Evolutionary conservation across 768 basidiomycete genomes (phyloP).

Genomic region (Hypsizygus marmoreus): DNA sequence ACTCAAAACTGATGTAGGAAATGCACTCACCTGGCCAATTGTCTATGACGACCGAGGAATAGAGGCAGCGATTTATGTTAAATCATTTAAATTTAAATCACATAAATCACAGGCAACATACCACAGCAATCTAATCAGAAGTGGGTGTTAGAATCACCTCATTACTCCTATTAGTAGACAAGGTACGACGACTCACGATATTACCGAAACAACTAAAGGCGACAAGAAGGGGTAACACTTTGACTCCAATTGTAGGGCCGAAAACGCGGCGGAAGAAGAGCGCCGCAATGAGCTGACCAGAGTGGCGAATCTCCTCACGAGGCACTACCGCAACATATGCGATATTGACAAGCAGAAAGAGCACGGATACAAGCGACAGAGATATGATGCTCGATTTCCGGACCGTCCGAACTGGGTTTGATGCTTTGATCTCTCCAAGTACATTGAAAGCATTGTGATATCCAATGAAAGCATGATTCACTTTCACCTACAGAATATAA

Average conservation of each 20-base stretch:
- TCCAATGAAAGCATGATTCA: constrained; percentile 33
- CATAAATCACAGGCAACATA: too few relatives aligned
- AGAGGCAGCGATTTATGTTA: background rate
- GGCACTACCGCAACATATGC: constrained; percentile 39
- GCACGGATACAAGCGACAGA: constrained; percentile 37
- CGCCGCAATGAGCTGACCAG: constrained; percentile 36
- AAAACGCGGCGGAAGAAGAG: constrained; percentile 35
- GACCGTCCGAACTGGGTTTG: constrained; percentile 45
- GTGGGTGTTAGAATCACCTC: background rate
- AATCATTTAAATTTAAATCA: too few relatives aligned
- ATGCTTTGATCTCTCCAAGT: constrained; percentile 40
- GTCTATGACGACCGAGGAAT: constrained; percentile 15
- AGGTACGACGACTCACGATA: constrained; percentile 26
- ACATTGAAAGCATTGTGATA: constrained; percentile 46
- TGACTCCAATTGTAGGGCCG: constrained; percentile 26
- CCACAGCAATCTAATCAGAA: background rate
- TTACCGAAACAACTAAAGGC: constrained; percentile 39
- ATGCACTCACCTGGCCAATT: constrained; percentile 25
- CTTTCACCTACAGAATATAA: constrained; percentile 29
- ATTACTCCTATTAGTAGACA: too few relatives aligned
- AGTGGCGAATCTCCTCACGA: constrained; percentile 32
- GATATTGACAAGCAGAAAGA: constrained; percentile 51
- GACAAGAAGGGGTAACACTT: constrained; percentile 31
- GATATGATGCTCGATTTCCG: constrained; percentile 44
- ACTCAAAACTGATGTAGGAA: background rate